Percentiles rank a stretch among this genome's conserved stretches.
phyloP scores from a whole-genome alignment of 139 green algal species.

The Ulvella scutata region DNA sequence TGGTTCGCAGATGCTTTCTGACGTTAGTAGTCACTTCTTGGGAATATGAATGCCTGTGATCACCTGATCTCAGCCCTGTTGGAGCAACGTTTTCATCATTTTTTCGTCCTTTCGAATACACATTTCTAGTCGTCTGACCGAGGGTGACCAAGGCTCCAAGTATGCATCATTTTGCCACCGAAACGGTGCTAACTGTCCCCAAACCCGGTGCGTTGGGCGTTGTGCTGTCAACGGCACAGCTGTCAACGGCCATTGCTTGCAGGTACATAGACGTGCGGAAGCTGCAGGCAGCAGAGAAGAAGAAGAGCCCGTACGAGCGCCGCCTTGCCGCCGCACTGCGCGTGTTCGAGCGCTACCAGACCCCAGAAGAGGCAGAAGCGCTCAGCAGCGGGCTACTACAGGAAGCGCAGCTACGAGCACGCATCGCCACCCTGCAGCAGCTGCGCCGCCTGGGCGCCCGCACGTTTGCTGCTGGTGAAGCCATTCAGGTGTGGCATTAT shows the following conservation, averaged over 20 bases:
- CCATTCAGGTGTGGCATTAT: background rate
- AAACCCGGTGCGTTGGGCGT: no score
- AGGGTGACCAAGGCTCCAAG: no score
- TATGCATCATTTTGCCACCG: no score
- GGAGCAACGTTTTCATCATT: no score
- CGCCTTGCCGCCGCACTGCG: conserved; percentile 49
- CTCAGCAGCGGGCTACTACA: conserved; percentile 62
- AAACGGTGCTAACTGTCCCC: no score
- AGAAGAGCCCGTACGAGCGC: conserved; percentile 39
- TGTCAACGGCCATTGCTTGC: conserved; percentile 44
- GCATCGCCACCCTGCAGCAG: conserved; percentile 31
- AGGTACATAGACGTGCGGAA: conserved; percentile 9
- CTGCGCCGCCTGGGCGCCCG: background rate
- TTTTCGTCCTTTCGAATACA: no score
- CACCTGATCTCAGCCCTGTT: no score
- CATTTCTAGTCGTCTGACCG: no score
- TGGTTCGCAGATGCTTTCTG: no score
- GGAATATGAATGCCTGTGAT: no score
- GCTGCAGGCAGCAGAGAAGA: conserved; percentile 38
- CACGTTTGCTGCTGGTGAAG: background rate
- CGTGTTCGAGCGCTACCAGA: conserved; percentile 63
- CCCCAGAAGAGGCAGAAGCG: conserved; percentile 51
- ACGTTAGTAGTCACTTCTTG: no score
- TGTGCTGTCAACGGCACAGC: no score
- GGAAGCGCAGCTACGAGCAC: conserved; percentile 60